These are phyloP conservation scores for Kluyveromyces nonfermentans DNA, from an alignment of 805 yeast species.

Conservation along the genomic window DNA sequence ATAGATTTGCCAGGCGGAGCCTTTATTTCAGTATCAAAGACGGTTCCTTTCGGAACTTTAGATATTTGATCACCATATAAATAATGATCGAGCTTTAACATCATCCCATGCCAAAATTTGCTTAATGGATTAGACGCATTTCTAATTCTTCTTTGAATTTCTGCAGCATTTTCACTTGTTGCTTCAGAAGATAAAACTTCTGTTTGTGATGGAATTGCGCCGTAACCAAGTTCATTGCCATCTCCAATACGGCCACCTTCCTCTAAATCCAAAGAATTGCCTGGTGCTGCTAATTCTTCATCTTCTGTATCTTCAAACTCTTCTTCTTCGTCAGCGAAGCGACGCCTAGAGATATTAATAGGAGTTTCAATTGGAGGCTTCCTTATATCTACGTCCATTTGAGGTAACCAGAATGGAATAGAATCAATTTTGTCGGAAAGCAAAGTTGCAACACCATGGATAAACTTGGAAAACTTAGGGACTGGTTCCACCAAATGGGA, in stretches of 20 bases:
- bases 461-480: slow-evolving; percentile 94
- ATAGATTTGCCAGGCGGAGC: slow-evolving; percentile 88
- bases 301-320: slow-evolving; percentile 32
- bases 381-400: slow-evolving; percentile 90
- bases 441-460: slow-evolving; percentile 92
- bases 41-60: slow-evolving; percentile 57
- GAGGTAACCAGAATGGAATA: slow-evolving; percentile 96
- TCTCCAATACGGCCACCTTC: slow-evolving; percentile 34
- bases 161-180: slow-evolving; percentile 26
- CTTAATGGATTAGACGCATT: slow-evolving; percentile 14
- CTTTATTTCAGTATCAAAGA: slow-evolving; percentile 44
- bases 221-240: slow-evolving; percentile 29
- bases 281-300: slow-evolving; percentile 35
- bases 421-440: slow-evolving; percentile 73
- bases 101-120: slow-evolving; percentile 15
- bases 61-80: slow-evolving; percentile 41
- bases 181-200: slow-evolving; percentile 4
- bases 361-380: slow-evolving; percentile 52
- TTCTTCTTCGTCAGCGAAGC: slow-evolving; percentile 20
- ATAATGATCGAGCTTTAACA: slow-evolving; percentile 33
- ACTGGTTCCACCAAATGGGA: slow-evolving; percentile 96
- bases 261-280: slow-evolving; percentile 61
- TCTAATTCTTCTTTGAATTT: slow-evolving; percentile 19
- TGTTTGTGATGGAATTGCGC: slow-evolving; percentile 22
- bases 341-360: slow-evolving; percentile 36